Evolutionary conservation across 352 stramenopile genomes (phyloP).

Genomic region (Nothophytophthora sp.): DNA sequence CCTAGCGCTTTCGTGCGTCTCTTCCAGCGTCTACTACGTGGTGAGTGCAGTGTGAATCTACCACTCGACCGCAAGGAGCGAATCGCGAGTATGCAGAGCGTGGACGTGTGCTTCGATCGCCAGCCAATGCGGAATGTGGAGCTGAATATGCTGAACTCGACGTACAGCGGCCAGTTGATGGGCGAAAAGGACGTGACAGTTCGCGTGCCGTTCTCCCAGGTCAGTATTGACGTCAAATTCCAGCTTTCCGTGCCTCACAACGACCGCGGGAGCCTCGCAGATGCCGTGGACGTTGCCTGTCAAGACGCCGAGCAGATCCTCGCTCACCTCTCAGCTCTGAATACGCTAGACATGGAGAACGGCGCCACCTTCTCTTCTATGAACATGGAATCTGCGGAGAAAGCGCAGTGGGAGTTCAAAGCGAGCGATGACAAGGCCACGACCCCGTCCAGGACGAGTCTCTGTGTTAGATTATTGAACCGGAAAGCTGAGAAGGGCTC

Average conservation of each 20-base stretch:
- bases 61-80: constrained; percentile 46
- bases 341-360: constrained; percentile 11
- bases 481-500: constrained; percentile 17
- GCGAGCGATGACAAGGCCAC: neutral
- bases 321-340: constrained; percentile 21
- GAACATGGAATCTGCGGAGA: constrained; percentile 7
- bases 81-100: constrained; percentile 31
- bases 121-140: constrained; percentile 16
- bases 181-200: constrained; percentile 1
- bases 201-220: constrained; percentile 14
- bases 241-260: constrained; percentile 41
- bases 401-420: constrained; percentile 22
- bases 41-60: constrained; percentile 28
- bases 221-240: constrained; percentile 39
- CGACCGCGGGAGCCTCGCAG: constrained; percentile 36
- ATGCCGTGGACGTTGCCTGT: constrained; percentile 29
- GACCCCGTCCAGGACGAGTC: neutral
- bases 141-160: constrained; percentile 16
- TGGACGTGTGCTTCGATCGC: constrained; percentile 29
- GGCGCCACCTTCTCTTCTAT: neutral
- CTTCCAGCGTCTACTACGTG: constrained; percentile 44
- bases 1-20: constrained; percentile 15
- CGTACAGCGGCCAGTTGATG: constrained; percentile 8
- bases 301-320: constrained; percentile 32
- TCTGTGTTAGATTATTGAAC: constrained; percentile 36